Conservation (phyloP, 2,329 filamentous ascomycete species). For the Fusarium tanahbumbuense region DNA sequence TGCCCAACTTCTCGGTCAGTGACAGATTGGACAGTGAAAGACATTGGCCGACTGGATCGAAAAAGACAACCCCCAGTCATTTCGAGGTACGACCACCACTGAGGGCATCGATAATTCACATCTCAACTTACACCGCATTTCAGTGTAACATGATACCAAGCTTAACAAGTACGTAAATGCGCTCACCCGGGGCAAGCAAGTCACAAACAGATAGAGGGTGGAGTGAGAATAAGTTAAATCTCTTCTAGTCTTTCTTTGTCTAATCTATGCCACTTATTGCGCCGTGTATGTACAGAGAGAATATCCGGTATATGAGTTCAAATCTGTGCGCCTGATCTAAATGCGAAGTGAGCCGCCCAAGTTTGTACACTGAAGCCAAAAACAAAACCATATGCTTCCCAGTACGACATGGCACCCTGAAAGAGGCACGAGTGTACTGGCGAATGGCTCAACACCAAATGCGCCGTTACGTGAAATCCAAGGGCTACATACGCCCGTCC, state of each 20-base stretch:
- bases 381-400: slow-evolving; percentile 21
- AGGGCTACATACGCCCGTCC: neutral
- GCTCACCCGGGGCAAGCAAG: neutral
- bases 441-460: slow-evolving; percentile 12
- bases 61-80: neutral
- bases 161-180: neutral
- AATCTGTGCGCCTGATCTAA: slow-evolving; percentile 31
- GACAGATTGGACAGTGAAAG: neutral
- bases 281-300: slow-evolving; percentile 37
- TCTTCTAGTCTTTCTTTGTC: slow-evolving; percentile 33
- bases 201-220: neutral
- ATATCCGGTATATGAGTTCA: slow-evolving; percentile 26
- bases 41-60: neutral
- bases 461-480: slow-evolving; percentile 8
- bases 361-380: slow-evolving; percentile 15
- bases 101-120: neutral
- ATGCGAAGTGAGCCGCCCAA: slow-evolving; percentile 28
- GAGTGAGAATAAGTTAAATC: slow-evolving; percentile 3
- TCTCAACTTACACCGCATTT: neutral
- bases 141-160: neutral
- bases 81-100: neutral
- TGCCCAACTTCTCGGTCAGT: neutral
- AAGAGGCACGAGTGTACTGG: neutral
- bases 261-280: slow-evolving; percentile 39
- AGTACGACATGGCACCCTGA: slow-evolving; percentile 22